Evolutionary conservation across 305 asterid species (phyloP).

Genomic region (Nicotiana rustica): DNA sequence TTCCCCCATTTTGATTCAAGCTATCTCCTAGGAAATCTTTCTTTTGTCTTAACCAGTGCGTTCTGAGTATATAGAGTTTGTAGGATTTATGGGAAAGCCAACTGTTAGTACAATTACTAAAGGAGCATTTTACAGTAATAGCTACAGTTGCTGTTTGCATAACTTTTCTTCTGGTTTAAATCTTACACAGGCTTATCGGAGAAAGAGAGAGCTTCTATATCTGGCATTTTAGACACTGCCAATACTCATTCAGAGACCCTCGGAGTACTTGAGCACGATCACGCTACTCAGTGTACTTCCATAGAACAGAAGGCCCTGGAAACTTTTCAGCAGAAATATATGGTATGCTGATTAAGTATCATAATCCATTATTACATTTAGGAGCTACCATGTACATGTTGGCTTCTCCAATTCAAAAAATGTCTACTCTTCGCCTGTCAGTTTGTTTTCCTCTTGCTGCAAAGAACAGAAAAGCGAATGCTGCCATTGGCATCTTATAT

Average conservation of each 20-base stretch:
- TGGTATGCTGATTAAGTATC: conserved; percentile 40
- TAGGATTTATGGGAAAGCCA: not conserved
- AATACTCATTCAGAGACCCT: conserved; percentile 26
- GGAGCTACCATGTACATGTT: not conserved
- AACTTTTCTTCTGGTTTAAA: conserved; percentile 2
- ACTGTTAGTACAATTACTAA: not conserved
- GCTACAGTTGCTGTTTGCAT: conserved; percentile 1
- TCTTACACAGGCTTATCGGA: conserved; percentile 19
- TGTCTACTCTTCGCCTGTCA: not conserved
- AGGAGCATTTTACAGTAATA: not conserved
- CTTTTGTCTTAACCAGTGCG: not conserved
- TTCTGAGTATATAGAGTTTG: not conserved
- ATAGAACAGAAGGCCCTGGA: conserved; percentile 44
- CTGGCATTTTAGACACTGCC: conserved; percentile 15
- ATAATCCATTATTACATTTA: not conserved
- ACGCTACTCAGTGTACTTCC: conserved; percentile 18
- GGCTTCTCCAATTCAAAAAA: not conserved
- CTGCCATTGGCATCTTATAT: conserved; percentile 9
- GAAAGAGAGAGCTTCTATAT: conserved; percentile 27
- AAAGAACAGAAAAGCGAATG: conserved; percentile 17
- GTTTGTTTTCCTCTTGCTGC: not conserved
- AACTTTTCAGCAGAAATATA: conserved; percentile 47
- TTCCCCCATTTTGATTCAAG: no score
- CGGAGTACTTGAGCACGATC: conserved; percentile 26
- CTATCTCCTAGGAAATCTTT: not conserved